Base-by-base conservation (phyloP, 2,329 filamentous ascomycete genomes). In the Colletotrichum truncatum region DNA sequence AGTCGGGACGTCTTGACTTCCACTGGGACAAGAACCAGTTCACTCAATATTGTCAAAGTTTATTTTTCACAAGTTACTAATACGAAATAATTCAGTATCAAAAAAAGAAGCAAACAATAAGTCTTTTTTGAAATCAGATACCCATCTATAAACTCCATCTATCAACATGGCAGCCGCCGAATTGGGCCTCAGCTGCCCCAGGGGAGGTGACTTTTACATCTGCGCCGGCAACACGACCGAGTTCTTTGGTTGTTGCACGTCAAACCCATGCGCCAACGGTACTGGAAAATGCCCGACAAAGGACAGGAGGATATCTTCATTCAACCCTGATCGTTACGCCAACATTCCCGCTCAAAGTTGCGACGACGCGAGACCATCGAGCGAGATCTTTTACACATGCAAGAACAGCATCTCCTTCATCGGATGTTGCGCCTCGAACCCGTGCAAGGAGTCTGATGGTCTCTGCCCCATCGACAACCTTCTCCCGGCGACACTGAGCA, bases 191-290 rank as follows among this genome's bases (percentile, higher is more conserved):
- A 63, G 61, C 5, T 82, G 80, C 41, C 74, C 74, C 0, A 59
- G 53, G 2, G 72, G 71, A 4, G 75, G 76, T 23, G 34, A 59
- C 6, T 80, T 81, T 34, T 81, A 81, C 71, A 70, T 80, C 60
- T 81, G 80, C 67, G 43, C 65, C 4, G 69, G 71, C 2, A 73
- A 73, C 30, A 66, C 64, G 4, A 67, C 68, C 3, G 74, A 75
- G 28, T 82, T 81, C 68, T 58, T 82, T 39, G 81, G 80, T 11
- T 82, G 80, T 67, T 82, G 80, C 69, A 70, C 71, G 34, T 69
- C 70, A 32, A 68, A 82, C 54, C 78, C 80, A 3, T 79, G 75
- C 69, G 63, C 69, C 21, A 63, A 68, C 30, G 69, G 67, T 30
- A 69, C 70, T 18, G 78, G 78, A 34, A 39, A 62, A 34, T 81